Base-by-base conservation (phyloP, 164 flowering plant genomes). In the Warburgia ugandensis region DNA sequence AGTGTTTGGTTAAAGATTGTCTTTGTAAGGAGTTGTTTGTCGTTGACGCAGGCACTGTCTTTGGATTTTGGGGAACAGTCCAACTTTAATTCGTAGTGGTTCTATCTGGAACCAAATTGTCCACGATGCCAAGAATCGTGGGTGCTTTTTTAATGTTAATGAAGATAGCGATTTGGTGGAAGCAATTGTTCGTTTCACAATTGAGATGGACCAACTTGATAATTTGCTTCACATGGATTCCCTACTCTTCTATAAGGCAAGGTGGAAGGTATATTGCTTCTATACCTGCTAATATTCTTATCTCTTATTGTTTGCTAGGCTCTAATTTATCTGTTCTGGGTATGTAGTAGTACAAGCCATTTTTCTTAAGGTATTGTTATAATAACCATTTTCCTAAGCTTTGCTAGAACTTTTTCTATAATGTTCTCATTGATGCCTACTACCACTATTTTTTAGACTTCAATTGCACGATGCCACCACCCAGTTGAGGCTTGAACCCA, bases 201-300 rank as follows among this genome's bases (percentile, higher is more conserved):
- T 46, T 16, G 52, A 63, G 20, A 32, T 45, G 32, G 58, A 36
- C 33, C 52, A 41, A 16, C 27, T 56, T 30, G 56, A 61, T 39
- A 39, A 55, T 26, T 52, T 68, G 59, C 76, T 89, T 0, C 62
- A 68, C 23, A 63, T 45, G 2, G 71, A 74, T 43, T 81, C 88
- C 55, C 4, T 61, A 26, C 70, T 83, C 44, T 80, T 86, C 68
- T 58, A 37, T 52, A 65, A 17, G 25, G 65, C 76, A 16, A 76
- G 59, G 55, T 89, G 97, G 97, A 81, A 86, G 88, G 97, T 89
- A 61, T 21, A 29, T 26, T 45, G 16, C 32, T 58, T 20, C 13
- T n/a, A n/a, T n/a, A n/a, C n/a, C n/a, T n/a, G n/a, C n/a, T n/a
- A n/a, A n/a, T n/a, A n/a, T n/a, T n/a, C n/a, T 7, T 44, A n/a